phyloP scores from a whole-genome alignment of 129 eudicot genomes.

The Saposhnikovia divaricata region DNA sequence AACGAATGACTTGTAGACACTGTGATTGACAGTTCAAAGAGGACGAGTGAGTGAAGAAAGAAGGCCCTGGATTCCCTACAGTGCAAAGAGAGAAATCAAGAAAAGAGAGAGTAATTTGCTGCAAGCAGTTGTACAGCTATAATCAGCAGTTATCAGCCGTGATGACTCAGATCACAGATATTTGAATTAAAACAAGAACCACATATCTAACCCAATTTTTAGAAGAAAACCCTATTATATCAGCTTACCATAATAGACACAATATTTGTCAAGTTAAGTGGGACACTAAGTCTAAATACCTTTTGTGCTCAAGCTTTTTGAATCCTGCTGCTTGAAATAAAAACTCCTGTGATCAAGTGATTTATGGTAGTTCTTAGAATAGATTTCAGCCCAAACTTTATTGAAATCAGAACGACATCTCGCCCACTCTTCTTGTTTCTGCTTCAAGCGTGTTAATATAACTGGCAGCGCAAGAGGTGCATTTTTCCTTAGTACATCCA shows the following conservation, averaged over 20 bases:
- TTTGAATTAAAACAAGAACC: not conserved
- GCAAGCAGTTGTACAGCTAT: not conserved
- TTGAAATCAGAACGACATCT: conserved; percentile 85
- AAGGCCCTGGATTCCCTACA: not conserved
- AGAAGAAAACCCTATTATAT: not conserved
- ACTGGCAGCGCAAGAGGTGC: conserved; percentile 88
- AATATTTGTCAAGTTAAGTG: not conserved
- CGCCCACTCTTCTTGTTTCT: conserved; percentile 98
- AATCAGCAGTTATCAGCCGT: not conserved
- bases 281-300: conserved; percentile 35
- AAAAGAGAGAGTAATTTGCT: not conserved
- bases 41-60: not conserved
- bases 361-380: conserved; percentile 86
- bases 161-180: not conserved
- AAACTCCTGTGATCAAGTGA: conserved; percentile 98
- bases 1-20: not conserved
- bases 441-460: conserved; percentile 82
- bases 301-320: conserved; percentile 85
- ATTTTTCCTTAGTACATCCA: conserved; percentile 85
- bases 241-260: not conserved
- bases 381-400: conserved; percentile 90
- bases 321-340: conserved; percentile 94
- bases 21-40: not conserved
- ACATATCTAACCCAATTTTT: not conserved
- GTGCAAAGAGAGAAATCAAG: not conserved